Base-by-base conservation (phyloP, 1,139 yeast species). In the Blastobotrys apis region DNA sequence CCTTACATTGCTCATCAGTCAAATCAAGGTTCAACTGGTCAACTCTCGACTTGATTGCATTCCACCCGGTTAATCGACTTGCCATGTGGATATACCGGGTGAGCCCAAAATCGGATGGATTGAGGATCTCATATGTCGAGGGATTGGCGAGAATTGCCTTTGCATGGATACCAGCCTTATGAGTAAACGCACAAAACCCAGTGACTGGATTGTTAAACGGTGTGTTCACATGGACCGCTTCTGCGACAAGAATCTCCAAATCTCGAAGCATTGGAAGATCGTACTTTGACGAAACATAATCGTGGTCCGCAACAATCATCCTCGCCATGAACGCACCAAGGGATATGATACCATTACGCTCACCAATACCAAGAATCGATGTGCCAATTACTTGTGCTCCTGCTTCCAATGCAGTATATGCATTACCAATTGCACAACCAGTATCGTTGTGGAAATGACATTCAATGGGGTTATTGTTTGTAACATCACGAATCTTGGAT, bases 361-460 rank as follows among this genome's bases (percentile, higher is more conserved):
- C 98, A 71, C 98, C 98, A 55, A 92, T 90, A 62, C 98, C 98
- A 60, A 92, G 78, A 6, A 92, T 97, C 15, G 95, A 84, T 37
- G 87, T 95, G 70, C 92, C 98, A 58, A 92, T 87, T 63, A 90
- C 78, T 63, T 81, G 81, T 53, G 98, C 98, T 62, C 98, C 98
- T 44, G 94, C 98, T 72, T 92, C 98, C 59, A 92, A 77, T 13
- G 97, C 97, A 51, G 97, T 86, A 75, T 92, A 92, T 39, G 98
- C 96, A 66, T 92, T 92, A 51, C 97, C 97, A 72, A 92, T 86
- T 56, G 98, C 97, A 74, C 97, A 90, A 50, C 98, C 98, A 34
- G 98, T 92, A 67, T 92, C 98, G 66, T 92, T 87, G 73, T 92
- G 98, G 87, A 92, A 92, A 71, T 92, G 98, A 67, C 97, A 87